These are phyloP conservation scores for Lasiosphaeriaceae sp. DNA, from an alignment of 495 filamentous ascomycete species.

Conservation along the genomic window DNA sequence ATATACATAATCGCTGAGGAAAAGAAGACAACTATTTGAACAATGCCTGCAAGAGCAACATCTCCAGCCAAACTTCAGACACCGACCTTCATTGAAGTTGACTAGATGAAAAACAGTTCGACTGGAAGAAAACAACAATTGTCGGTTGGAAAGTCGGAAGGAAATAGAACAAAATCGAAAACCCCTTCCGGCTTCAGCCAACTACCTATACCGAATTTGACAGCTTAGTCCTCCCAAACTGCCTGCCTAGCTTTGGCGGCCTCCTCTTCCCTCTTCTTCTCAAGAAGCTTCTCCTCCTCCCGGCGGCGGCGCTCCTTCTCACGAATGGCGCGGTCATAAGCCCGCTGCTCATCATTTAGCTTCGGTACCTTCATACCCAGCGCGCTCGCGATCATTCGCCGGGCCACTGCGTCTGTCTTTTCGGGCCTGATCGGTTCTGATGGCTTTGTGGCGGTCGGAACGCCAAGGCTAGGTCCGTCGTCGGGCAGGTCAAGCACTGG, in stretches of 20 bases:
- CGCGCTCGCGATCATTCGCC: constrained; percentile 84
- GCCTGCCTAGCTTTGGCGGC: constrained; percentile 66
- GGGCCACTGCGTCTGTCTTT: constrained; percentile 88
- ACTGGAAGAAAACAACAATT: too few relatives aligned
- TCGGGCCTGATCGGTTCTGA: constrained; percentile 54
- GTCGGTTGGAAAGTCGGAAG: too few relatives aligned
- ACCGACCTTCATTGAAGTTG: too few relatives aligned
- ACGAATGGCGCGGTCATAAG: constrained; percentile 78
- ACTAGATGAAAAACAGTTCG: too few relatives aligned
- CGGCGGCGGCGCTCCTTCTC: constrained; percentile 79
- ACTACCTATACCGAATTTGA: too few relatives aligned
- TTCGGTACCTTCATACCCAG: constrained; percentile 77
- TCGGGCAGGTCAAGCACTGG: background rate
- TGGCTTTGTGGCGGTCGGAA: constrained; percentile 18
- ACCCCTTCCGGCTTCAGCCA: too few relatives aligned
- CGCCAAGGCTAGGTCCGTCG: background rate
- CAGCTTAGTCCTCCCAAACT: constrained; percentile 84
- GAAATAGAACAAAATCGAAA: too few relatives aligned
- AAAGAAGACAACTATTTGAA: too few relatives aligned
- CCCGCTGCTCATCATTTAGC: constrained; percentile 80
- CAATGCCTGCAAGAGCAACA: too few relatives aligned
- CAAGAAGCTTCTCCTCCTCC: constrained; percentile 67
- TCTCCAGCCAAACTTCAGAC: too few relatives aligned
- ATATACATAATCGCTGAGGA: too few relatives aligned
- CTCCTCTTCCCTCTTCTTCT: constrained; percentile 60